These are phyloP conservation scores for Elymus sibiricus DNA, from an alignment of 176 grass and related monocot genomes.

Conservation along the genomic window DNA sequence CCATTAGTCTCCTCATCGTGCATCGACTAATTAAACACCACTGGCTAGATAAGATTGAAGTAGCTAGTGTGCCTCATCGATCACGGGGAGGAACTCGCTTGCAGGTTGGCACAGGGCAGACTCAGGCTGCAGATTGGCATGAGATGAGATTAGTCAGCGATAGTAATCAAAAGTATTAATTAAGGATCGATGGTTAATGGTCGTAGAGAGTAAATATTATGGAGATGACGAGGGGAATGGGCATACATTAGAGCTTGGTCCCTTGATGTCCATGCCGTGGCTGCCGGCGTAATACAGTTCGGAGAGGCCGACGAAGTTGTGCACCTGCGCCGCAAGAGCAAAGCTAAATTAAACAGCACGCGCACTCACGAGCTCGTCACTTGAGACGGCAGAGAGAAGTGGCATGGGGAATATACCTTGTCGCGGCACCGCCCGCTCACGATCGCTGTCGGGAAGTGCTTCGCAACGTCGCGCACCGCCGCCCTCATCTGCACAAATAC, in stretches of 20 bases:
- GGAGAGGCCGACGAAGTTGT: conserved; percentile 70
- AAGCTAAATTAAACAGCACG: conserved; percentile 17
- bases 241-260: conserved; percentile 55
- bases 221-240: neutral
- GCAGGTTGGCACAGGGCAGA: conserved; percentile 72
- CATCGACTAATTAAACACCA: neutral
- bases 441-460: conserved; percentile 85
- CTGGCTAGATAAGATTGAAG: neutral
- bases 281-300: conserved; percentile 97
- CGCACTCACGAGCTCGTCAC: neutral
- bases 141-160: neutral
- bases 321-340: conserved; percentile 44
- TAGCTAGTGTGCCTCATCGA: conserved; percentile 52
- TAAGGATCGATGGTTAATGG: neutral
- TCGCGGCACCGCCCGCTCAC: conserved; percentile 87
- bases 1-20: neutral
- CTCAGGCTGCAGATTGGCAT: conserved; percentile 44
- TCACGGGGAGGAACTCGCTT: conserved; percentile 85
- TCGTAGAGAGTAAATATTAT: neutral
- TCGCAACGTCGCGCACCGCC: conserved; percentile 72
- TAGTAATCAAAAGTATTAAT: neutral
- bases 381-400: neutral
- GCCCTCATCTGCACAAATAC: conserved; percentile 60
- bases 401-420: conserved; percentile 79
- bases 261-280: conserved; percentile 98